Evolutionary conservation across 139 green algal species (phyloP), one percentile per base, ranked within the genome.

Genomic region (Picochlorum sp.): DNA sequence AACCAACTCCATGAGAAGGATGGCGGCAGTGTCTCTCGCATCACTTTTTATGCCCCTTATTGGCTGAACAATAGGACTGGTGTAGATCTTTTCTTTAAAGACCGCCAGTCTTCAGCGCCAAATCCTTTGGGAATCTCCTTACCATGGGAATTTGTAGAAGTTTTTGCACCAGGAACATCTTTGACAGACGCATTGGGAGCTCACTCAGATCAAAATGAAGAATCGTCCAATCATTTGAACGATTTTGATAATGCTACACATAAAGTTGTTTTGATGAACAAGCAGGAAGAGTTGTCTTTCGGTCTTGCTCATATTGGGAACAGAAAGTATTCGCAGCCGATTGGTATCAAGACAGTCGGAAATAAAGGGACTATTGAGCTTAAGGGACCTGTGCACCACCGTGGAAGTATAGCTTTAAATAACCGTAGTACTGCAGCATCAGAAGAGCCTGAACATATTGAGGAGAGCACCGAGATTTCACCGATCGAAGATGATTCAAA

Each of bases 51-150:
- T 49, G 66, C 80, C 1, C 67, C 80, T 24, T 90, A 80, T 76
- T 93, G 86, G 86, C 56, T 93, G 18, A 86, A 93, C 78, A 93
- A 93, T 83, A 74, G 85, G 56, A 89, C 80, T 1, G 84, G 84
- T 6, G 71, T 87, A 37, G 79, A 90, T 71, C 74, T 93, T n/a
- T 67, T 89, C 16, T 87, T 90, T 64, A 74, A 82, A 56, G 86
- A 84, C 62, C 58, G 56, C 4, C 28, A 50, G 11, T 64, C 50
- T 2, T 75, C 77, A 0, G 66, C 68, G 9, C 28, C 34, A 34
- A 64, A 62, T 52, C 46, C 71, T 34, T 56, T 80, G 6, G 61
- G 73, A 38, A 71, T 70, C 2, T 64, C 56, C 0, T 69, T 71
- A 37, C 72, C 77, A 18, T 71, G 69, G 49, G 71, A 81, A 57